phyloP scores from a whole-genome alignment of 495 filamentous ascomycete genomes.

The Penicillium longicatenatum region DNA sequence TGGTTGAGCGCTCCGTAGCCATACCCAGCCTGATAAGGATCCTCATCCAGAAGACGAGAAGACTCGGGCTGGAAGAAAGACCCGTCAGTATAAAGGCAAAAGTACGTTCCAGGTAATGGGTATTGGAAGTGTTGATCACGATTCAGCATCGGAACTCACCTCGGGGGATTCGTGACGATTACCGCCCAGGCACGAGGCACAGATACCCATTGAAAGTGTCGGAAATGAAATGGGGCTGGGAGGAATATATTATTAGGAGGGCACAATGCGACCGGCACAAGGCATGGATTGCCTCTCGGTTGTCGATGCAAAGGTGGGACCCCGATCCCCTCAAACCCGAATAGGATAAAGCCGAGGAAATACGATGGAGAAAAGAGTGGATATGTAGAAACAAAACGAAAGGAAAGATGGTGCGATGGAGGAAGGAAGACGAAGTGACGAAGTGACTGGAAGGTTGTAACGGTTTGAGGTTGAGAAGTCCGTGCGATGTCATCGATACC shows the following conservation, averaged over 20 bases:
- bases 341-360: neutral
- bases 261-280: slow-evolving; percentile 30
- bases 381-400: slow-evolving; percentile 13
- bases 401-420: slow-evolving; percentile 18
- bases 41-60: slow-evolving; percentile 54
- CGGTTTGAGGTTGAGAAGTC: slow-evolving; percentile 23
- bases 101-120: slow-evolving; percentile 15
- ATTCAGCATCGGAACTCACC: slow-evolving; percentile 34
- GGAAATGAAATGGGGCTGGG: neutral
- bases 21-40: slow-evolving; percentile 52
- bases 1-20: slow-evolving; percentile 48
- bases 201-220: slow-evolving; percentile 48
- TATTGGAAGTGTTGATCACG: slow-evolving; percentile 14
- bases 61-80: slow-evolving; percentile 42
- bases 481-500: slow-evolving; percentile 36
- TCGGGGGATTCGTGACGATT: slow-evolving; percentile 46
- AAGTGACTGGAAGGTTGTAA: slow-evolving; percentile 2
- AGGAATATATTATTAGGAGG: slow-evolving; percentile 4
- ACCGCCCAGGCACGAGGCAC: slow-evolving; percentile 53
- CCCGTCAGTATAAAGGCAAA: slow-evolving; percentile 26
- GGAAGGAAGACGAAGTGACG: slow-evolving; percentile 2
- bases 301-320: slow-evolving; percentile 20
- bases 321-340: slow-evolving; percentile 6
- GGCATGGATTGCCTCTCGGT: slow-evolving; percentile 30
- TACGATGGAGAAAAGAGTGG: slow-evolving; percentile 20